A percentile compares a stretch with the other conserved stretches of the same genome.
Conservation (phyloP, 2,329 filamentous ascomycete species). For the Calonectria leucothoes region DNA sequence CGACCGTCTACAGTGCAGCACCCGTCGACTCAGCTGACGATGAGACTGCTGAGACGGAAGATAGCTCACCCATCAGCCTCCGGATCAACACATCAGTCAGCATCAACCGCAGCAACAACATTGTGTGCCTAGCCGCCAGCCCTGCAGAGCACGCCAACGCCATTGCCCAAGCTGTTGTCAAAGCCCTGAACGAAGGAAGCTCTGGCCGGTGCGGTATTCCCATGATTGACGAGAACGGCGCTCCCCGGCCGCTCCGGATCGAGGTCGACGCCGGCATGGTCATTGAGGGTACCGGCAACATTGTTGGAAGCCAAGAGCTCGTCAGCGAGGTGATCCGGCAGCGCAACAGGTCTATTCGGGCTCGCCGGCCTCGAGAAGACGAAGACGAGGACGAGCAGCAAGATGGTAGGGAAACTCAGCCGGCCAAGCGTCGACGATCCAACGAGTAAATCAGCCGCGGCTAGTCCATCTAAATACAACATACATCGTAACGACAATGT, state of each 20-base stretch:
- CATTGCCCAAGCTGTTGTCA: constrained; percentile 58
- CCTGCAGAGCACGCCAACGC: constrained; percentile 53
- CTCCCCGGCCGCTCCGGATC: constrained; percentile 54
- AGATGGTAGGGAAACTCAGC: constrained; percentile 28
- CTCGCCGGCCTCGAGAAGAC: constrained; percentile 33
- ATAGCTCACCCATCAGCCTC: constrained; percentile 55
- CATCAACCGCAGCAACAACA: constrained; percentile 61
- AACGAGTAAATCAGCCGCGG: constrained; percentile 18
- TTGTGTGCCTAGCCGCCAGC: constrained; percentile 55
- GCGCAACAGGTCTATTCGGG: constrained; percentile 16
- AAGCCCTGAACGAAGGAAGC: constrained; percentile 56
- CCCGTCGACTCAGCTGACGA: constrained; percentile 20
- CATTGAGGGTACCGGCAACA: constrained; percentile 57
- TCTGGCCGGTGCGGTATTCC: constrained; percentile 53
- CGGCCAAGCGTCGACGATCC: constrained; percentile 39
- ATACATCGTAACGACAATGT: neutral
- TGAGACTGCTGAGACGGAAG: constrained; percentile 35
- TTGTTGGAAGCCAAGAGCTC: constrained; percentile 52
- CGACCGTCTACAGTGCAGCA: constrained; percentile 13
- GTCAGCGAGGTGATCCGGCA: constrained; percentile 44
- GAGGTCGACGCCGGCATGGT: constrained; percentile 59
- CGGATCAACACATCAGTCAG: constrained; percentile 60
- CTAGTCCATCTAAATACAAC: neutral
- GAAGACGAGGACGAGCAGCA: constrained; percentile 30
- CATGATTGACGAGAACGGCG: constrained; percentile 59